Conservation (phyloP, 2,329 filamentous ascomycete species). For the Cercospora sp. region DNA sequence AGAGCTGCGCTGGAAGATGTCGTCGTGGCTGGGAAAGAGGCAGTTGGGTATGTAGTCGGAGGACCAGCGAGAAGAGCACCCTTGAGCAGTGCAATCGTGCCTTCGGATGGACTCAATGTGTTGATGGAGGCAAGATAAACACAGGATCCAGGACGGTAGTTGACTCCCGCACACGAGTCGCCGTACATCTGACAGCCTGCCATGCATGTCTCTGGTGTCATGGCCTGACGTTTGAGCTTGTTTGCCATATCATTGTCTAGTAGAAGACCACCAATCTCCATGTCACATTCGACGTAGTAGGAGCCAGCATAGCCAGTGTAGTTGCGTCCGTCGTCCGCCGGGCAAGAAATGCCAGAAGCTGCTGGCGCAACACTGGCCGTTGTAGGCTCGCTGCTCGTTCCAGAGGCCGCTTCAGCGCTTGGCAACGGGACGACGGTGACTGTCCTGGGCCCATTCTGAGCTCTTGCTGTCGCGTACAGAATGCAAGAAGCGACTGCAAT, state of each 20-base stretch:
- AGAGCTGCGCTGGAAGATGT: background rate
- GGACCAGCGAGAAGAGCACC: background rate
- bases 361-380: background rate
- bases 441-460: conserved; percentile 5
- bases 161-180: conserved; percentile 2
- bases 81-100: conserved; percentile 1
- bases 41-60: background rate
- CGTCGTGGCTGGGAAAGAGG: background rate
- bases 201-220: conserved; percentile 5
- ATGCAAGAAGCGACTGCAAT: conserved; percentile 17
- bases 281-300: conserved; percentile 6
- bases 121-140: background rate
- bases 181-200: conserved; percentile 6
- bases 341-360: conserved; percentile 1
- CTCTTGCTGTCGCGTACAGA: conserved; percentile 11
- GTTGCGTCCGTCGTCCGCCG: background rate
- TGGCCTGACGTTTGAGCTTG: conserved; percentile 3
- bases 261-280: background rate
- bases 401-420: background rate
- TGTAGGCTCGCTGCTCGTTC: background rate
- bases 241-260: background rate
- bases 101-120: conserved; percentile 1
- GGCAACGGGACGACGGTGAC: conserved; percentile 1
- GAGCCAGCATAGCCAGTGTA: conserved; percentile 4
- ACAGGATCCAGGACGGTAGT: background rate